Evolutionary conservation across 257 asterid genomes (phyloP).

Genomic region (Primulina tabacum): DNA sequence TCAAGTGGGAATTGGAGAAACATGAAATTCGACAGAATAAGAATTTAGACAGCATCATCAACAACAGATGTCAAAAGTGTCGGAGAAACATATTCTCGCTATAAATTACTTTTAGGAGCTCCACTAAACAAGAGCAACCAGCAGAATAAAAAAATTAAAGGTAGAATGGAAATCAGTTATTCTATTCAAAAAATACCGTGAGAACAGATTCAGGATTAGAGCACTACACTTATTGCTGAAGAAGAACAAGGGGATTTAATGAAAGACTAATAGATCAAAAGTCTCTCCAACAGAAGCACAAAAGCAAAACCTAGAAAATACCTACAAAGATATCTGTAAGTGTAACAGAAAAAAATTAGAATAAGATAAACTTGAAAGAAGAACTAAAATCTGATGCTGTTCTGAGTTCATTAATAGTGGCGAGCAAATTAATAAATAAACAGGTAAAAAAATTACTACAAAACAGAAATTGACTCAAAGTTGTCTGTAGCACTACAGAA

Average conservation of each 20-base stretch:
- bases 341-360: background rate
- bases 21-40: constrained; percentile 9
- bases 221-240: constrained; percentile 10
- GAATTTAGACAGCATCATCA: constrained; percentile 4
- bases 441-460: background rate
- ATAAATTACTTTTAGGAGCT: constrained; percentile 17
- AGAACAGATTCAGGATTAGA: background rate
- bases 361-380: constrained; percentile 1
- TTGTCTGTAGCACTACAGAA: background rate
- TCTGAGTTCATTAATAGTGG: background rate
- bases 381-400: background rate
- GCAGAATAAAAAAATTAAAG: constrained; percentile 19
- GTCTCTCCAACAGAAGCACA: constrained; percentile 8
- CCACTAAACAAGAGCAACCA: constrained; percentile 16
- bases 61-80: background rate
- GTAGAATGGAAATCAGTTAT: background rate
- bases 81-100: background rate
- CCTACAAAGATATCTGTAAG: background rate
- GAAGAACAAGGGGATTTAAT: constrained; percentile 11
- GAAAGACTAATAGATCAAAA: background rate
- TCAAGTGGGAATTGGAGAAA: constrained; percentile 1
- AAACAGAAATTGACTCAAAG: background rate
- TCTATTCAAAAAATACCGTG: background rate
- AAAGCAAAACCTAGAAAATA: background rate
- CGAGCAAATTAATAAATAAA: constrained; percentile 1